A percentile compares a stretch with the other conserved stretches of the same genome.
phyloP scores from a whole-genome alignment of 176 grass and related monocot genomes.

The Aegilops tauschii region DNA sequence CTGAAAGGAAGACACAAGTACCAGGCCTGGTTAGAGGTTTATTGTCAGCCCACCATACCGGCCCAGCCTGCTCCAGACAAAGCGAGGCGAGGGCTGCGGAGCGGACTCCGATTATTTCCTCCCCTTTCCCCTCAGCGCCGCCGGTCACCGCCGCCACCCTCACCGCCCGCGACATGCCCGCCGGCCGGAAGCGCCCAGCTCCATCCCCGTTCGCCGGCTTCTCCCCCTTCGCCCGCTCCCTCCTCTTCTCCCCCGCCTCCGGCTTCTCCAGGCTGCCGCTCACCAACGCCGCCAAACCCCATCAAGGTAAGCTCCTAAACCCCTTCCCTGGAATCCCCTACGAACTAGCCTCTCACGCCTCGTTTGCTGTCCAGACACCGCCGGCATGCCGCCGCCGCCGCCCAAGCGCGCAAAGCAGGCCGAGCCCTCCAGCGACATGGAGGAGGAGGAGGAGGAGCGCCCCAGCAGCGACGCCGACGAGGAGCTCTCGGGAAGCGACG shows the following conservation, averaged over 20 bases:
- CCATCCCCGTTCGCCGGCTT: conserved; percentile 39
- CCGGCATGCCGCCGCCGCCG: neutral
- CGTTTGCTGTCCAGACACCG: too few species aligned
- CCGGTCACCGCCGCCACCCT: neutral
- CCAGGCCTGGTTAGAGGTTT: too few species aligned
- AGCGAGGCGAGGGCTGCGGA: neutral
- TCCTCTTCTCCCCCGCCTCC: conserved; percentile 41
- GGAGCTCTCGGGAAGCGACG: conserved; percentile 1
- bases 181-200: conserved; percentile 17
- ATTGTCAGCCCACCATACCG: too few species aligned
- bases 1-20: too few species aligned
- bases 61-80: neutral
- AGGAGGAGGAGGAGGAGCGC: conserved; percentile 21
- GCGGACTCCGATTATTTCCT: neutral
- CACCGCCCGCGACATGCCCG: conserved; percentile 9
- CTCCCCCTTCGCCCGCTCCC: conserved; percentile 65
- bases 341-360: too few species aligned
- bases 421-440: conserved; percentile 22
- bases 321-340: too few species aligned
- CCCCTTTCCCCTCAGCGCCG: neutral
- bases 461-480: neutral
- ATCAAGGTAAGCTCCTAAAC: conserved; percentile 8
- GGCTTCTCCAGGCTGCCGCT: neutral
- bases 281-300: neutral
- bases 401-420: conserved; percentile 35